phyloP scores from a whole-genome alignment of 2,329 filamentous ascomycete species.

The Exophiala sp. region DNA sequence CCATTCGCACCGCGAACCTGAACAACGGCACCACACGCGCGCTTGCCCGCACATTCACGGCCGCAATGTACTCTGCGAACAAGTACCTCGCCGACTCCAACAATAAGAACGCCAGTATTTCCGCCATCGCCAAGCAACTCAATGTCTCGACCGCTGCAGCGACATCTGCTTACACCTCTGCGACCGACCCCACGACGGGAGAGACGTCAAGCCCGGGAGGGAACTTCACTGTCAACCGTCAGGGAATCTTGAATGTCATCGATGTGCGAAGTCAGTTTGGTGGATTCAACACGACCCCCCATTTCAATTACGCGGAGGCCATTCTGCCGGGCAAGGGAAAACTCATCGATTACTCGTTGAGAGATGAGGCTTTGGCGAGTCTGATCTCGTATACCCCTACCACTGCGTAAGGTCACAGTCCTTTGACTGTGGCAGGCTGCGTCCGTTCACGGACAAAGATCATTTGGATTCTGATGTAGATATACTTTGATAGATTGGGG shows the following conservation, averaged over 20 bases:
- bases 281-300: constrained; percentile 27
- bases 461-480: no score
- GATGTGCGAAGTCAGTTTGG: constrained; percentile 29
- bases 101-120: constrained; percentile 24
- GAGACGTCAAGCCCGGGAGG: constrained; percentile 27
- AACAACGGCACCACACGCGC: constrained; percentile 7
- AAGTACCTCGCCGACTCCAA: constrained; percentile 24
- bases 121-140: constrained; percentile 29
- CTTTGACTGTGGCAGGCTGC: no score
- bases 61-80: constrained; percentile 32
- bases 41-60: constrained; percentile 28
- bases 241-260: constrained; percentile 32
- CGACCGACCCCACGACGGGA: constrained; percentile 27
- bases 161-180: constrained; percentile 28
- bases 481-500: no score
- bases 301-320: constrained; percentile 30
- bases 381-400: not conserved
- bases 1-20: constrained; percentile 21
- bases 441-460: no score
- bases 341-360: constrained; percentile 32
- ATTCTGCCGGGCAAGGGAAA: constrained; percentile 29
- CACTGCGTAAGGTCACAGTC: no score
- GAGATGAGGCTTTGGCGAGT: constrained; percentile 26
- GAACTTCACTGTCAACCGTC: constrained; percentile 30
- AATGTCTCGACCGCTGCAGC: constrained; percentile 26